Percentiles rank a stretch among this genome's conserved stretches.
Conservation (phyloP, 1,284 basidiomycete genomes). For the Trametes pubescens region DNA sequence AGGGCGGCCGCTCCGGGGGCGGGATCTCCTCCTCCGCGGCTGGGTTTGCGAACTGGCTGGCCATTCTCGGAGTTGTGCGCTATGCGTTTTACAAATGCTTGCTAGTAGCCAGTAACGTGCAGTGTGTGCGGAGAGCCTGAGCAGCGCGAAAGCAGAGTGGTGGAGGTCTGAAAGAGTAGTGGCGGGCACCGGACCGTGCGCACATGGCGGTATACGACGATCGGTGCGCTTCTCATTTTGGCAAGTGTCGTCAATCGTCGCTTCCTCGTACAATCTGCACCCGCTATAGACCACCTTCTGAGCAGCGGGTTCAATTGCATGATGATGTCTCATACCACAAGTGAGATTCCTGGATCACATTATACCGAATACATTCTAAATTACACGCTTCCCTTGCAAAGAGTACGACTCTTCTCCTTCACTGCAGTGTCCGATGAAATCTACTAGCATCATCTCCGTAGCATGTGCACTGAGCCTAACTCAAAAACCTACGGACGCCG, state of each 20-base stretch:
- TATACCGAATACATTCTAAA: too few relatives aligned
- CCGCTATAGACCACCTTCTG: too few relatives aligned
- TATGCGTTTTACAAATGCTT: too few relatives aligned
- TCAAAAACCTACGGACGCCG: background rate
- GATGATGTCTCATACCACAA: too few relatives aligned
- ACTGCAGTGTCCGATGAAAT: too few relatives aligned
- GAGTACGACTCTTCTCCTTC: too few relatives aligned
- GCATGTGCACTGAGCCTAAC: too few relatives aligned
- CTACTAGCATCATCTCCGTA: too few relatives aligned
- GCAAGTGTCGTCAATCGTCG: conserved; percentile 21
- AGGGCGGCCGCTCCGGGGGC: conserved; percentile 72
- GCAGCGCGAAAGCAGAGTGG: background rate
- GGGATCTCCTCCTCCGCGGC: conserved; percentile 67
- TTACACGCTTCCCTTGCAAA: too few relatives aligned
- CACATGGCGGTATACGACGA: background rate
- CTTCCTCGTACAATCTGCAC: too few relatives aligned
- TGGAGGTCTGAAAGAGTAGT: background rate
- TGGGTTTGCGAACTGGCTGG: conserved; percentile 23
- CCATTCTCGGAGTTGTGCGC: conserved; percentile 17
- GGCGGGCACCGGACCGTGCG: background rate
- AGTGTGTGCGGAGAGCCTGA: background rate
- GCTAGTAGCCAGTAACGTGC: background rate
- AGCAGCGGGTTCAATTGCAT: too few relatives aligned
- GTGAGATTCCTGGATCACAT: too few relatives aligned
- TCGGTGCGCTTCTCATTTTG: conserved; percentile 25